Conservation (phyloP, 495 filamentous ascomycete genomes). For the Neurospora sp. region DNA sequence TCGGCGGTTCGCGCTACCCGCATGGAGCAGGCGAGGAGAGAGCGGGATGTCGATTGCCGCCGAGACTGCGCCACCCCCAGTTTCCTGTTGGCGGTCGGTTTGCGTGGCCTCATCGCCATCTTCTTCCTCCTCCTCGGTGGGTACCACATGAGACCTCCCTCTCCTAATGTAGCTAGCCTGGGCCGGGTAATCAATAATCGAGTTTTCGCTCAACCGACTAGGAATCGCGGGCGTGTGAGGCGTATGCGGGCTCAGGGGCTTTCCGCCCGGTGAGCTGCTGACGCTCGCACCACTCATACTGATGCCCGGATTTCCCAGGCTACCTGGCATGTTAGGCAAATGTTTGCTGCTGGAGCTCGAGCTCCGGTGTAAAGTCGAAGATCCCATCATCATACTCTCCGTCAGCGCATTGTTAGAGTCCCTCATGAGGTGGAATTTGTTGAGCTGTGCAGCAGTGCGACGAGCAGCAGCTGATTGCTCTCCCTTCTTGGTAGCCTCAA, state of each 20-base stretch:
- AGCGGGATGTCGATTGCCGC: conserved; percentile 73
- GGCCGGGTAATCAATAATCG: conserved; percentile 63
- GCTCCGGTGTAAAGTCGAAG: conserved; percentile 69
- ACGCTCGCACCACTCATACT: conserved; percentile 53
- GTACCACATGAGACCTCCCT: background rate
- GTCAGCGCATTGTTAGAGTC: conserved; percentile 78
- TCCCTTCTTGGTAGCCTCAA: conserved; percentile 45
- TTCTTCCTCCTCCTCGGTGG: conserved; percentile 4
- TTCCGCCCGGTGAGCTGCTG: conserved; percentile 72
- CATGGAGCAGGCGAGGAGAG: conserved; percentile 56
- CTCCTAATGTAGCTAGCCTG: conserved; percentile 27
- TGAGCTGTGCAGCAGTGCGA: conserved; percentile 58
- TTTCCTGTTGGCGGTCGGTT: conserved; percentile 22
- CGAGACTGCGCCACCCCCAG: conserved; percentile 1
- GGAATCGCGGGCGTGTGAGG: conserved; percentile 90
- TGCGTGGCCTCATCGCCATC: conserved; percentile 26
- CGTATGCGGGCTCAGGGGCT: conserved; percentile 86
- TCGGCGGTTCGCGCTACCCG: conserved; percentile 42
- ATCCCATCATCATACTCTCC: conserved; percentile 73
- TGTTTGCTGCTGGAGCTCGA: conserved; percentile 78
- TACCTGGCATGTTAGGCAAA: conserved; percentile 62
- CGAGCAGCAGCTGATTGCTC: conserved; percentile 49
- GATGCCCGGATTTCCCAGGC: conserved; percentile 63
- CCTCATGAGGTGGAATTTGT: conserved; percentile 70
- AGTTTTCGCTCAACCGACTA: conserved; percentile 82